Percentiles rank a stretch among this genome's conserved stretches.
These are phyloP conservation scores for Stereocaulon alpinum DNA, from an alignment of 495 filamentous ascomycete species.

Conservation along the genomic window DNA sequence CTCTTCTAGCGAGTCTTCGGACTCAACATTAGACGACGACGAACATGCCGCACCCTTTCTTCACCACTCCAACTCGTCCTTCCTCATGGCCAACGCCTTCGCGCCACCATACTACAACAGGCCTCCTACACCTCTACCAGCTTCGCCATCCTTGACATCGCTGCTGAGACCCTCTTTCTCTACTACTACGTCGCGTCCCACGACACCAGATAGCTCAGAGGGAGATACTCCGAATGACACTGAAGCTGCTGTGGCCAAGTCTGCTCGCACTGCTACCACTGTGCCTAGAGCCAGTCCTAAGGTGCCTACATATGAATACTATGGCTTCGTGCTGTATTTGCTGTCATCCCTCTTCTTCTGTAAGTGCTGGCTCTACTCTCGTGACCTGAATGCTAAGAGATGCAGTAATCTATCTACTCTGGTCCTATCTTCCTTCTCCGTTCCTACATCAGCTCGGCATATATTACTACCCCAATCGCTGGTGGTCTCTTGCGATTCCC, in stretches of 20 bases:
- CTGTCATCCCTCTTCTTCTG: constrained; percentile 66
- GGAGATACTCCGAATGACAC: constrained; percentile 59
- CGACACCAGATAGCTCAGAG: constrained; percentile 84
- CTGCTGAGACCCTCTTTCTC: constrained; percentile 70
- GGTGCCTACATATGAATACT: constrained; percentile 97
- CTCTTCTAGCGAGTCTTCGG: constrained; percentile 4
- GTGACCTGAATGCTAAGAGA: constrained; percentile 1
- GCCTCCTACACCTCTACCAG: constrained; percentile 79
- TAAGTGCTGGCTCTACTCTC: constrained; percentile 22
- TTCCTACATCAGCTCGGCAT: constrained; percentile 90
- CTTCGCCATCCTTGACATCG: constrained; percentile 89
- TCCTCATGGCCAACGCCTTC: constrained; percentile 45
- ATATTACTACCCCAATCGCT: constrained; percentile 91
- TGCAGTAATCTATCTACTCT: constrained; percentile 74
- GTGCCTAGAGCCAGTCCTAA: constrained; percentile 83
- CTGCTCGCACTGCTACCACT: constrained; percentile 53
- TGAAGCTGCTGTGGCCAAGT: constrained; percentile 52
- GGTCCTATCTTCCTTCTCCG: constrained; percentile 86
- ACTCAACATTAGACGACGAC: constrained; percentile 7
- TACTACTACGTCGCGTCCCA: constrained; percentile 68
- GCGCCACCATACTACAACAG: constrained; percentile 83
- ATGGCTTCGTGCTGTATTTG: constrained; percentile 93
- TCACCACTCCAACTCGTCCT: constrained; percentile 26
- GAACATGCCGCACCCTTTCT: constrained; percentile 12
- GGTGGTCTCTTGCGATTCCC: constrained; percentile 92